Evolutionary conservation across 768 basidiomycete genomes (phyloP).

Genomic region (Pleurotus salmoneostramineus): DNA sequence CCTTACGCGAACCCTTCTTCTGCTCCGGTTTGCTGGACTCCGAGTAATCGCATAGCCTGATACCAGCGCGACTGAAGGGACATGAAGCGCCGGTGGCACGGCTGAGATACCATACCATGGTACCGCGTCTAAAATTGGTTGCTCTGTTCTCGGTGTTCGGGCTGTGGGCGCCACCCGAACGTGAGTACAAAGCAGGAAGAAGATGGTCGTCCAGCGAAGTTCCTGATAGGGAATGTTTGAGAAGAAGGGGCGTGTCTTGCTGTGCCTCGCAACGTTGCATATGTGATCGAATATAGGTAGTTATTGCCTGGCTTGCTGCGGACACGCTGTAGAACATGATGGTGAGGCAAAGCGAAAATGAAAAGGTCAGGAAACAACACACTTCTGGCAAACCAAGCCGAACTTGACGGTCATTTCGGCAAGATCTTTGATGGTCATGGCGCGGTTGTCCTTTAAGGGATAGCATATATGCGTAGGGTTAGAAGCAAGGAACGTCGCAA

Average conservation of each 20-base stretch:
- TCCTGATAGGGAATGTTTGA: constrained; percentile 70
- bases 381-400: constrained; percentile 78
- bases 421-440: constrained; percentile 85
- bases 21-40: constrained; percentile 42
- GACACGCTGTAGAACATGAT: constrained; percentile 47
- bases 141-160: constrained; percentile 37
- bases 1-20: constrained; percentile 22
- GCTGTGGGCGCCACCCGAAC: constrained; percentile 60
- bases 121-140: constrained; percentile 77
- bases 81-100: constrained; percentile 72
- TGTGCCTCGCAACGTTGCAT: constrained; percentile 66
- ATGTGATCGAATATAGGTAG: constrained; percentile 77
- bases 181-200: constrained; percentile 65
- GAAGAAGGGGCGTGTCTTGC: constrained; percentile 70
- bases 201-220: constrained; percentile 72
- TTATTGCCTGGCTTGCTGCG: constrained; percentile 78
- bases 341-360: constrained; percentile 13
- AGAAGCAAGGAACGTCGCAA: constrained; percentile 16
- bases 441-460: constrained; percentile 60
- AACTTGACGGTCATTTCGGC: constrained; percentile 63
- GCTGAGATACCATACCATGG: constrained; percentile 79
- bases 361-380: constrained; percentile 23
- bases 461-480: constrained; percentile 11
- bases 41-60: constrained; percentile 64
- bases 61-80: constrained; percentile 72